phyloP scores from a whole-genome alignment of 441 rosid genomes.

The Eutrema salsugineum region DNA sequence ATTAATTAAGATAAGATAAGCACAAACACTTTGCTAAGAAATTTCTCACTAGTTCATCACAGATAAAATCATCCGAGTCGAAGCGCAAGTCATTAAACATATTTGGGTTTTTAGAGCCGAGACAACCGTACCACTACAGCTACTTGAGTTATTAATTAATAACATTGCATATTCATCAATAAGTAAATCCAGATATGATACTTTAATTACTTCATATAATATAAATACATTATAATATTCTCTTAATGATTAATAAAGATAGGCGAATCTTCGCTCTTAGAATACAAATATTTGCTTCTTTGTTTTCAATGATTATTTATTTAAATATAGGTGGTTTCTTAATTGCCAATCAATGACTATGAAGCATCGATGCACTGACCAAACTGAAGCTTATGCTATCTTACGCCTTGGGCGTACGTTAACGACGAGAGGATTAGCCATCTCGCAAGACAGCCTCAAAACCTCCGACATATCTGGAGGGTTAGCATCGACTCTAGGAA shows the following conservation, averaged over 20 bases:
- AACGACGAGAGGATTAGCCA: slow-evolving; percentile 72
- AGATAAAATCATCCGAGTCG: background rate
- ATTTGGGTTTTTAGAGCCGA: background rate
- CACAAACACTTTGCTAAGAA: background rate
- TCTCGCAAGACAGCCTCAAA: slow-evolving; percentile 74
- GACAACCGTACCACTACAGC: background rate
- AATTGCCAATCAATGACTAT: background rate
- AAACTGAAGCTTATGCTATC: slow-evolving; percentile 3
- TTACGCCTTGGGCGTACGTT: slow-evolving; percentile 44
- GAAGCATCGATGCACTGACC: slow-evolving; percentile 4
- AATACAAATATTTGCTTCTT: background rate
- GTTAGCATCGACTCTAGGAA: slow-evolving; percentile 25
- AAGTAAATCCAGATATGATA: background rate
- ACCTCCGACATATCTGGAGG: slow-evolving; percentile 62
- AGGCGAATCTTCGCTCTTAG: slow-evolving; percentile 14
- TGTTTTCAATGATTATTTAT: background rate
- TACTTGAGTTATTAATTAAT: background rate
- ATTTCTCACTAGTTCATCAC: background rate
- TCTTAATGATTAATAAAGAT: background rate
- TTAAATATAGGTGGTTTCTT: background rate
- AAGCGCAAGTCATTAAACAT: background rate
- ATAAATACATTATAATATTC: background rate
- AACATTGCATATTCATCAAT: background rate
- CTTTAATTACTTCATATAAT: background rate
- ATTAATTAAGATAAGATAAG: background rate